Base-by-base conservation (phyloP, 495 filamentous ascomycete species). In the Lepidopterella palustris region DNA sequence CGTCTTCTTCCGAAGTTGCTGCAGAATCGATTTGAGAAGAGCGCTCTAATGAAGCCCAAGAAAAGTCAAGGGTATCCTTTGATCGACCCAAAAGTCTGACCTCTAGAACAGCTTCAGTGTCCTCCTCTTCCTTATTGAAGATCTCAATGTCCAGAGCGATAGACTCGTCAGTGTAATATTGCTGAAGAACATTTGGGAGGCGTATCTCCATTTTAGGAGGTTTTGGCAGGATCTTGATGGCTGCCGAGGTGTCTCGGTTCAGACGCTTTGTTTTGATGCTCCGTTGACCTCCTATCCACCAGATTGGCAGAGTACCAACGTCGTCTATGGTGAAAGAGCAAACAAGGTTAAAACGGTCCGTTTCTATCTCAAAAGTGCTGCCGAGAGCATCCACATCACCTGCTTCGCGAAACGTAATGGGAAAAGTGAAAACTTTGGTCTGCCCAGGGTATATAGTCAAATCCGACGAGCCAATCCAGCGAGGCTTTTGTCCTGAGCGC, bases 151-250 rank as follows among this genome's bases (percentile, higher is more conserved):
- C 74, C 45, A 97, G 71, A 8, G 66, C 66, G 40, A 96, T 78
- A 1, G 73, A 68, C 72, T 99, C 93, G 67, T 92, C 85, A 2
- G 85, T 86, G 66, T 95, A 97, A 71, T 93, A 95, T 29, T 87
- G 82, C 23, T 82, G 76, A 56, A 77, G 76, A 47, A 86, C 72
- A 47, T 82, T 78, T 1, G 79, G 74, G 21, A 87, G 71, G 25
- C 75, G 78, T 31, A 97, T 80, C 59, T 87, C 82, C 73, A 99
- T 85, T 70, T 97, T 97, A 0, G 93, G 93, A 40, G 93, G 93
- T 68, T 93, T 87, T 4, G 92, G 93, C 57, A 90, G 77, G 31
- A 97, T 84, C 48, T 80, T 87, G 28, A 87, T 78, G 62, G 73
- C 62, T 18, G 77, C 75, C 10, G 80, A 74, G 32, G 81, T 75